Percentiles rank a stretch among this genome's conserved stretches.
Conservation (phyloP, 2,329 filamentous ascomycete species). For the Neopestalotiopsis rosae region DNA sequence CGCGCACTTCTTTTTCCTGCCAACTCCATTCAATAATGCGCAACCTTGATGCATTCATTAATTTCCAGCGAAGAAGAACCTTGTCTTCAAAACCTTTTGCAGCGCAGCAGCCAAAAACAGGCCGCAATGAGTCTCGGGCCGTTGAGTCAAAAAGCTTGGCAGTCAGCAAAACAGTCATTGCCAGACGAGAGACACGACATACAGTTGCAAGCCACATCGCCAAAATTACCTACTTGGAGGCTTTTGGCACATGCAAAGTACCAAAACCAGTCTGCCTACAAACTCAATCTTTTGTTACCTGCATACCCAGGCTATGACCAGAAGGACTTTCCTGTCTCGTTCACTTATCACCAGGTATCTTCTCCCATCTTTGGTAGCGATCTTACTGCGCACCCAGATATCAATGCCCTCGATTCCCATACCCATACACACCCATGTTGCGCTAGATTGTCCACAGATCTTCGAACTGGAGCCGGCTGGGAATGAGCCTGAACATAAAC, state of each 20-base stretch:
- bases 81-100: neutral
- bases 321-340: too few species aligned
- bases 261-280: neutral
- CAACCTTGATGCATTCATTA: conserved; percentile 3
- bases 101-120: neutral
- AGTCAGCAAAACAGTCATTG: conserved; percentile 1
- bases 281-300: neutral
- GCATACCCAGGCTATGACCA: too few species aligned
- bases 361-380: too few species aligned
- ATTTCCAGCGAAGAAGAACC: neutral
- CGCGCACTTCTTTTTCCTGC: neutral
- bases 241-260: neutral
- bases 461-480: too few species aligned
- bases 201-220: neutral
- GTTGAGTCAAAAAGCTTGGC: conserved; percentile 3
- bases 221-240: neutral
- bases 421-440: too few species aligned
- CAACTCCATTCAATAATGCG: neutral
- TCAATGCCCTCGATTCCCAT: too few species aligned
- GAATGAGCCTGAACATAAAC: too few species aligned
- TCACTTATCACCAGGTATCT: too few species aligned
- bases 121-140: neutral
- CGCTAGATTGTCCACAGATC: too few species aligned
- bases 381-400: too few species aligned
- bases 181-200: neutral